These are phyloP conservation scores for Quercus lobata DNA, from an alignment of 331 rosid genomes.

Conservation along the genomic window DNA sequence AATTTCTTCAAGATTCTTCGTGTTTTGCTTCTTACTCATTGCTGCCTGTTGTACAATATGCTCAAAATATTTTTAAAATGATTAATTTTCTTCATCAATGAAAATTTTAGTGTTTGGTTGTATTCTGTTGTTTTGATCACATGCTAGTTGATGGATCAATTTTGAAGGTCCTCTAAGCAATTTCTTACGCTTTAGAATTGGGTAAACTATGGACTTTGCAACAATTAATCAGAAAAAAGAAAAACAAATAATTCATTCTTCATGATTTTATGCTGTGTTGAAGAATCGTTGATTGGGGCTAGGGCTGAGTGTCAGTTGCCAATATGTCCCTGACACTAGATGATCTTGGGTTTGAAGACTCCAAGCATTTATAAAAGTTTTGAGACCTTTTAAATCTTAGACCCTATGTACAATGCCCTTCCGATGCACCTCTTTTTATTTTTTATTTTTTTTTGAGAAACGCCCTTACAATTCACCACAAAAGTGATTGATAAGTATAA, in stretches of 20 bases:
- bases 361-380: background rate
- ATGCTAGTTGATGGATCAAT: background rate
- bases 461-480: background rate
- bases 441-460: too few relatives aligned
- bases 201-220: too few relatives aligned
- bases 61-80: background rate
- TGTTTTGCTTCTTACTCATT: background rate
- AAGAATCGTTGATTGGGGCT: background rate
- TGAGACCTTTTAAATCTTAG: too few relatives aligned
- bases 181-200: background rate
- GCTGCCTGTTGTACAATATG: slow-evolving; percentile 23
- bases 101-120: background rate
- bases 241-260: background rate
- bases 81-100: slow-evolving; percentile 3
- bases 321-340: too few relatives aligned
- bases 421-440: too few relatives aligned
- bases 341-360: background rate
- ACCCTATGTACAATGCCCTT: too few relatives aligned
- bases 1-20: background rate
- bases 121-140: slow-evolving; percentile 1
- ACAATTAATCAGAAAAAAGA: too few relatives aligned
- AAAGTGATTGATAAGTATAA: too few relatives aligned
- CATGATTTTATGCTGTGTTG: background rate
- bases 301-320: background rate
- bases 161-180: background rate